Conservation (phyloP, 371 early-diverging fungal species). For the Amoeboaphelidium occidentale region DNA sequence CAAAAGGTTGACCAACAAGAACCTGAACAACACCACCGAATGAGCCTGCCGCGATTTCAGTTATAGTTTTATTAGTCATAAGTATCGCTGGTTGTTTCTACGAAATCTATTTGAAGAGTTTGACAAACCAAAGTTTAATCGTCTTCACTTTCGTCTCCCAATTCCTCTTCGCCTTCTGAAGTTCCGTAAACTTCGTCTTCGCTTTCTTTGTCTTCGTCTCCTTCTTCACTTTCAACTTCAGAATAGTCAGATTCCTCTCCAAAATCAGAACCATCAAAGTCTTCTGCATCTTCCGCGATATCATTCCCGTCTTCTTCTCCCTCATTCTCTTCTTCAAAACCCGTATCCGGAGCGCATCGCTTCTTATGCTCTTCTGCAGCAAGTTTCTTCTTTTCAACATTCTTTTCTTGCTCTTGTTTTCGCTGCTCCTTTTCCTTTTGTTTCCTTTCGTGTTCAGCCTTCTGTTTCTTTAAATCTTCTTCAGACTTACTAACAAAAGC, state of each 20-base stretch:
- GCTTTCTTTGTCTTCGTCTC: background rate
- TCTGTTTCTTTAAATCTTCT: conserved; percentile 25
- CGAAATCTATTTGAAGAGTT: too few relatives aligned
- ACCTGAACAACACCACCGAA: conserved; percentile 25
- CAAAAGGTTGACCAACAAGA: conserved; percentile 17
- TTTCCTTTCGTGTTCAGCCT: conserved; percentile 25
- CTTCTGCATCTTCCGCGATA: background rate
- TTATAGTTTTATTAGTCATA: conserved; percentile 6
- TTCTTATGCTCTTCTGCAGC: background rate
- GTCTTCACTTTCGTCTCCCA: too few relatives aligned
- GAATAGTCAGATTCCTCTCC: background rate
- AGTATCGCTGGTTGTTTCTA: too few relatives aligned
- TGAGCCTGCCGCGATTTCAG: conserved; percentile 24
- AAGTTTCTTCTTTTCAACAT: conserved; percentile 15
- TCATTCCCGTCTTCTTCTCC: background rate
- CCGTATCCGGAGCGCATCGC: too few relatives aligned
- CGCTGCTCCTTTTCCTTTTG: conserved; percentile 26
- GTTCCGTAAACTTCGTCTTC: too few relatives aligned
- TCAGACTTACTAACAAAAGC: conserved; percentile 11
- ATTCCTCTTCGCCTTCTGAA: too few relatives aligned
- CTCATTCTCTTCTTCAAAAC: background rate
- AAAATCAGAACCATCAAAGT: background rate
- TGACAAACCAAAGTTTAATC: too few relatives aligned
- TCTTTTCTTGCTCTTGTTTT: conserved; percentile 28
- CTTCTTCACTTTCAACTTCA: background rate